Conservation (phyloP, 2,329 filamentous ascomycete genomes). For the Sporothrix curviconia region DNA sequence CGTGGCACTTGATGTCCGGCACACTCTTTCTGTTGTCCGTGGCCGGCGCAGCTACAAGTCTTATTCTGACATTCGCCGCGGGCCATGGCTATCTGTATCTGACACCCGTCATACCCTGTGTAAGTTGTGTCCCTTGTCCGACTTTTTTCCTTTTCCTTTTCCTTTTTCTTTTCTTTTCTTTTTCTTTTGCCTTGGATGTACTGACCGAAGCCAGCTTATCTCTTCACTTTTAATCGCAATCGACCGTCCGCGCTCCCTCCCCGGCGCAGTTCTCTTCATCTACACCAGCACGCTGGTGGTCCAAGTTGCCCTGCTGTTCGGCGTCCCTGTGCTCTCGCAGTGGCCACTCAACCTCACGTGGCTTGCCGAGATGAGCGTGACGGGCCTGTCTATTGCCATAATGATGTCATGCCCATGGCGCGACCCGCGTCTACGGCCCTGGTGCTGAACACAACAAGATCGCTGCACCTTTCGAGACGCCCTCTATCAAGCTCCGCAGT, state of each 20-base stretch:
- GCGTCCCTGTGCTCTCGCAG: constrained; percentile 27
- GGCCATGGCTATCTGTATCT: constrained; percentile 25
- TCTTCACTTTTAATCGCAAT: constrained; percentile 22
- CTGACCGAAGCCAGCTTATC: constrained; percentile 6
- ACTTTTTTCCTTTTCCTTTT: neutral
- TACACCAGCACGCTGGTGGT: constrained; percentile 28
- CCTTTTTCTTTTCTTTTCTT: neutral
- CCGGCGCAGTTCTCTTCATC: constrained; percentile 25
- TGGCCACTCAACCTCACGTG: constrained; percentile 21
- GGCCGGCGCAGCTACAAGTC: constrained; percentile 26
- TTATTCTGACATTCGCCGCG: constrained; percentile 17
- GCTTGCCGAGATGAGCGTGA: constrained; percentile 31
- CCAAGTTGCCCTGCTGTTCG: constrained; percentile 26
- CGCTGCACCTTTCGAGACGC: constrained; percentile 44
- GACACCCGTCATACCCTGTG: constrained; percentile 31
- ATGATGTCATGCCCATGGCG: constrained; percentile 67
- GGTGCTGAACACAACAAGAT: constrained; percentile 41
- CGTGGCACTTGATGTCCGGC: constrained; percentile 27
- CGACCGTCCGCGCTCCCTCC: constrained; percentile 27
- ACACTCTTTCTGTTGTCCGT: constrained; percentile 33
- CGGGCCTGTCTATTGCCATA: constrained; percentile 41
- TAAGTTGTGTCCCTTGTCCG: constrained; percentile 24
- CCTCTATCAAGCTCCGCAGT: constrained; percentile 56
- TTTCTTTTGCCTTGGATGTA: neutral
- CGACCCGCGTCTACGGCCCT: constrained; percentile 45